phyloP scores from a whole-genome alignment of 2,329 filamentous ascomycete genomes.

The Aspergillus spinulosporus region DNA sequence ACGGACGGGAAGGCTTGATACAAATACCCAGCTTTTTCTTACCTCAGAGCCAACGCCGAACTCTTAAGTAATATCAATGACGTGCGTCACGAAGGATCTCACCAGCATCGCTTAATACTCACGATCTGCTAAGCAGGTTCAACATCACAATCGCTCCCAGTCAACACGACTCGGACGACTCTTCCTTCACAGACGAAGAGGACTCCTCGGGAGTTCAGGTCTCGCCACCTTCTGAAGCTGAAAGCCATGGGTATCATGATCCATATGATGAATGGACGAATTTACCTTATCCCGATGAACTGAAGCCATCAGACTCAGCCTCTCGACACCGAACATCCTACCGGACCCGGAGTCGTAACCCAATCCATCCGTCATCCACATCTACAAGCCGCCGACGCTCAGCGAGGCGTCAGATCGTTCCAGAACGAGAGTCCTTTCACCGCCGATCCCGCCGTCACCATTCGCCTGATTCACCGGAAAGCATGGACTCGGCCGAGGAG shows the following conservation, averaged over 20 bases:
- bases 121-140: slow-evolving; percentile 33
- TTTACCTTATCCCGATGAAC: slow-evolving; percentile 46
- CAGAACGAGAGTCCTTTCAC: slow-evolving; percentile 38
- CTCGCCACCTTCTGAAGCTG: slow-evolving; percentile 42
- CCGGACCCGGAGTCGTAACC: slow-evolving; percentile 38
- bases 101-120: slow-evolving; percentile 9
- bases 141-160: slow-evolving; percentile 46
- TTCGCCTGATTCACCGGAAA: slow-evolving; percentile 59
- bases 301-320: slow-evolving; percentile 51
- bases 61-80: slow-evolving; percentile 19
- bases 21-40: slow-evolving; percentile 10
- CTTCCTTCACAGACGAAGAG: slow-evolving; percentile 46
- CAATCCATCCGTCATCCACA: slow-evolving; percentile 39
- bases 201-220: slow-evolving; percentile 48
- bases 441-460: slow-evolving; percentile 46
- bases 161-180: slow-evolving; percentile 41
- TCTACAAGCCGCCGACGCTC: slow-evolving; percentile 41
- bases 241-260: slow-evolving; percentile 44
- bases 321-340: slow-evolving; percentile 45
- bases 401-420: slow-evolving; percentile 38
- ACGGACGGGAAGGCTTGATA: background rate
- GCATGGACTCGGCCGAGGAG: slow-evolving; percentile 66
- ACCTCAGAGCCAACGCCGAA: background rate
- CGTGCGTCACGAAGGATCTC: slow-evolving; percentile 20
- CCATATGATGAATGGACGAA: slow-evolving; percentile 42